phyloP scores from a whole-genome alignment of 164 flowering plant genomes.

The Platanus orientalis region DNA sequence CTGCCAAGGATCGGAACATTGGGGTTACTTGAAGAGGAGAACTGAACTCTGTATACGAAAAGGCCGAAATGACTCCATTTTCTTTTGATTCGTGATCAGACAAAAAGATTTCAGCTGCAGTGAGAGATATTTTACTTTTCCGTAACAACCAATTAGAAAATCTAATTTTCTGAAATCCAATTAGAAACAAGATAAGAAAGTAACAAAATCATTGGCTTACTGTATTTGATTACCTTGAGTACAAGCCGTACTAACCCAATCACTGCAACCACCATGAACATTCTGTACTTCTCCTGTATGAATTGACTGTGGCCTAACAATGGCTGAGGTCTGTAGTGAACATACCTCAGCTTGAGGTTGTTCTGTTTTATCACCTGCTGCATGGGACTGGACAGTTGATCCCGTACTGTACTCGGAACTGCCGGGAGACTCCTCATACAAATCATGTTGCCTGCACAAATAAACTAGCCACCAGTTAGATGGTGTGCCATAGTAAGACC shows the following conservation, averaged over 20 bases:
- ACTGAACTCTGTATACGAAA: constrained; percentile 45
- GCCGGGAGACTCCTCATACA: constrained; percentile 65
- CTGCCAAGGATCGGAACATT: constrained; percentile 69
- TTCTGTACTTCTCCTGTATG: neutral
- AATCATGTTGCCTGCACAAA: constrained; percentile 58
- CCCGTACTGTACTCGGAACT: constrained; percentile 87
- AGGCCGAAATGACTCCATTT: constrained; percentile 28
- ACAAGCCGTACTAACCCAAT: constrained; percentile 5
- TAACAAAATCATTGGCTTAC: neutral
- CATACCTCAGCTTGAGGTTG: constrained; percentile 38
- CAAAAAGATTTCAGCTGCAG: constrained; percentile 31
- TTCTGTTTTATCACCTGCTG: constrained; percentile 38
- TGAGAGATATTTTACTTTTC: constrained; percentile 1
- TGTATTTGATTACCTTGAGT: constrained; percentile 32
- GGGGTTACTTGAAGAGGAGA: constrained; percentile 86
- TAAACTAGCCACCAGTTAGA: constrained; percentile 13
- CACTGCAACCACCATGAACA: constrained; percentile 7
- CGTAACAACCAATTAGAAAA: constrained; percentile 3
- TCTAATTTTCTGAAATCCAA: neutral
- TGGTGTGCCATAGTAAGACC: neutral
- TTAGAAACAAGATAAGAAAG: neutral
- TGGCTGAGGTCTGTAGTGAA: constrained; percentile 29
- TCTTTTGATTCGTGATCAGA: constrained; percentile 29
- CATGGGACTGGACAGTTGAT: constrained; percentile 48
- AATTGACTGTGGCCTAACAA: neutral